Conservation (phyloP, 2,329 filamentous ascomycete genomes). For the Ophiostoma pallidulum region DNA sequence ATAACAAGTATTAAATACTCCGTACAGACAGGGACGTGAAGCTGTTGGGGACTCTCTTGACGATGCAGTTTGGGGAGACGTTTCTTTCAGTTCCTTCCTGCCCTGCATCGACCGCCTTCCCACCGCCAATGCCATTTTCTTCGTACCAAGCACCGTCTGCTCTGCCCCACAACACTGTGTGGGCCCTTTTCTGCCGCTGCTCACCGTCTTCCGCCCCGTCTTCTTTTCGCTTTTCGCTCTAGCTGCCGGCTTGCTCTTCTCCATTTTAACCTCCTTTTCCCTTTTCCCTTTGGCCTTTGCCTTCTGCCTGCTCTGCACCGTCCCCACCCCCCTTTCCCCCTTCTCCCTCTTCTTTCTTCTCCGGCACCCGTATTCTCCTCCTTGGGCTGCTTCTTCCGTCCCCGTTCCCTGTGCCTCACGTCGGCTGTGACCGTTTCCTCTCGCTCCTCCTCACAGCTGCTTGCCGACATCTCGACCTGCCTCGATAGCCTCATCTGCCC, state of each 20-base stretch:
- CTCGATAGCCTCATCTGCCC: neutral
- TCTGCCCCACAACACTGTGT: too few relatives aligned
- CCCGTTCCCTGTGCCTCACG: too few relatives aligned
- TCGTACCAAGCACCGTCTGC: neutral
- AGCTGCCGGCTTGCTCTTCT: neutral
- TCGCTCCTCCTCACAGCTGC: too few relatives aligned
- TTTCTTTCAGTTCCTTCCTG: too few relatives aligned
- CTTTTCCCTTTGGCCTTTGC: conserved; percentile 5
- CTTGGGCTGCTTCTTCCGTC: neutral
- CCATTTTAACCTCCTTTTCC: conserved; percentile 11
- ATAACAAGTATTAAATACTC: too few relatives aligned
- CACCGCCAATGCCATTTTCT: neutral
- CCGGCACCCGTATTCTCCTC: too few relatives aligned
- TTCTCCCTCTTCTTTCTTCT: neutral
- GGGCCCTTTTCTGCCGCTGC: conserved; percentile 8
- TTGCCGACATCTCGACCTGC: neutral
- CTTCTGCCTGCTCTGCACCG: conserved; percentile 11
- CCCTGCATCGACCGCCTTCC: too few relatives aligned
- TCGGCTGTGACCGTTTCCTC: too few relatives aligned
- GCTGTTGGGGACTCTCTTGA: too few relatives aligned
- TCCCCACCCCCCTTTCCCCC: conserved; percentile 16
- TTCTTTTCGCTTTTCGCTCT: conserved; percentile 1
- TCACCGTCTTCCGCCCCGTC: conserved; percentile 6
- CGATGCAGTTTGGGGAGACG: too few relatives aligned
- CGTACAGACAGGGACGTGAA: too few relatives aligned